These are phyloP conservation scores for Coix lacrymajobi DNA, from an alignment of 176 grass and related monocot genomes.

Conservation along the genomic window DNA sequence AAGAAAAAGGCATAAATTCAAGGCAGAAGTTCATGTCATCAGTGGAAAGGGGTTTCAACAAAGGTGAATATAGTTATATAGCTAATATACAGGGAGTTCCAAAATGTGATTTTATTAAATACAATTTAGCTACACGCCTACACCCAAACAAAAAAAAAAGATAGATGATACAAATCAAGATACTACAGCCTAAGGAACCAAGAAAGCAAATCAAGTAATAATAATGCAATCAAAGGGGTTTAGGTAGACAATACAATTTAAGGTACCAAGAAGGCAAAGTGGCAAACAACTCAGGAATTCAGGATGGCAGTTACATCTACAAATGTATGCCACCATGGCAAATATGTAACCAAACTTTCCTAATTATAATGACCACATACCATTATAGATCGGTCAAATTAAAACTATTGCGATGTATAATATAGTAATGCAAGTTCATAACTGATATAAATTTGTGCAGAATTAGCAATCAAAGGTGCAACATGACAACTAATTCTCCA, in stretches of 20 bases:
- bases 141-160: too few relatives aligned
- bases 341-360: background rate
- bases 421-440: background rate
- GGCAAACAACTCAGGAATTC: background rate
- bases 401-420: background rate
- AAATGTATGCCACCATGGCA: background rate
- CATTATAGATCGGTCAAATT: background rate
- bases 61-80: background rate
- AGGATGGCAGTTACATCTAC: background rate
- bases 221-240: background rate
- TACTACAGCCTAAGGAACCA: background rate
- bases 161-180: too few relatives aligned
- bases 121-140: background rate
- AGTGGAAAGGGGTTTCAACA: background rate
- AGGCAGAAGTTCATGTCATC: background rate
- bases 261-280: background rate
- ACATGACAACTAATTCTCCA: background rate
- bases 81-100: background rate
- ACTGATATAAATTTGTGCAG: background rate
- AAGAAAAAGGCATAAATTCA: conserved; percentile 6
- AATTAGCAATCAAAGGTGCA: background rate
- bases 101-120: background rate
- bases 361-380: background rate
- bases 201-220: background rate
- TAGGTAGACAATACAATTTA: background rate